Conservation (phyloP, 139 green algal genomes). For the Micractinium sp. region DNA sequence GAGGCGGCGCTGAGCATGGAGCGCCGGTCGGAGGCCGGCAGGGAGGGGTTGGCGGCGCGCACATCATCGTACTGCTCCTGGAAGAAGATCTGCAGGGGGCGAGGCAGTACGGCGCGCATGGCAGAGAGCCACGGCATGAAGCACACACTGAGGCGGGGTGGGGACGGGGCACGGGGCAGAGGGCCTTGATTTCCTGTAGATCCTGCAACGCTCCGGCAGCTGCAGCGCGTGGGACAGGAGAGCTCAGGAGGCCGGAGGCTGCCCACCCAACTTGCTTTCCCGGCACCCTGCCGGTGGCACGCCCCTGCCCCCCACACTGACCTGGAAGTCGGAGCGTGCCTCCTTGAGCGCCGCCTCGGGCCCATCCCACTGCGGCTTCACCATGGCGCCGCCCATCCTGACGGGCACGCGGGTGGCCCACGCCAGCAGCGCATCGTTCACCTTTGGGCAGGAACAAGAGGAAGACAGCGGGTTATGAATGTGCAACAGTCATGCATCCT, state of each 20-base stretch:
- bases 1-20: conserved; percentile 12
- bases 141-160: no score
- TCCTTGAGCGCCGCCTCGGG: background rate
- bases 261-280: background rate
- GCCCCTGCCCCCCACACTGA: background rate
- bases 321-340: conserved; percentile 35
- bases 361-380: conserved; percentile 23
- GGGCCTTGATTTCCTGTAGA: background rate
- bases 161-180: no score
- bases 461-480: no score
- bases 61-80: conserved; percentile 24
- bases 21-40: conserved; percentile 10
- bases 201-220: no score
- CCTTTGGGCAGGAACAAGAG: background rate
- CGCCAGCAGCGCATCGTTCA: conserved; percentile 29
- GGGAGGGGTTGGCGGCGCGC: conserved; percentile 25
- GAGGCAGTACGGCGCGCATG: background rate
- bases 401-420: conserved; percentile 39
- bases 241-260: no score
- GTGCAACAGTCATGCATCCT: no score
- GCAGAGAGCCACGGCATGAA: no score
- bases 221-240: background rate
- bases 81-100: conserved; percentile 23
- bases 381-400: conserved; percentile 23
- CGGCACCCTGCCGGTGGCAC: background rate